Evolutionary conservation across 2,329 filamentous ascomycete species (phyloP).

Genomic region (Penicillium glabrum): DNA sequence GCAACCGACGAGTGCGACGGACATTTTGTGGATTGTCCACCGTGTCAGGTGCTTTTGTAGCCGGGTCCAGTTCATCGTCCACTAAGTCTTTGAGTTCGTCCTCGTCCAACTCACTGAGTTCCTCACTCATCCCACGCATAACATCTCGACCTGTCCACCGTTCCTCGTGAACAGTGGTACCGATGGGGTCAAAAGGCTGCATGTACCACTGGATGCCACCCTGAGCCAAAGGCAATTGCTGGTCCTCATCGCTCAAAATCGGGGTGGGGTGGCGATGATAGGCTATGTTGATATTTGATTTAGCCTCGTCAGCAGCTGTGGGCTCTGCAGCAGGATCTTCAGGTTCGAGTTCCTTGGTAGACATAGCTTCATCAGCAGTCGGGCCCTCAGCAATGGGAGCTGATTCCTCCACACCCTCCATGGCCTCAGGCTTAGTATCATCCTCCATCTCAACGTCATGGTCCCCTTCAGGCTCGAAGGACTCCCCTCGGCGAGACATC

Average conservation of each 20-base stretch:
- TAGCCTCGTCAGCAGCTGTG: conserved; percentile 17
- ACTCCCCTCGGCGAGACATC: conserved; percentile 50
- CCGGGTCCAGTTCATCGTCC: conserved; percentile 47
- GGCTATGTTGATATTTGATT: conserved; percentile 31
- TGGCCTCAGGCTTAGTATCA: conserved; percentile 27
- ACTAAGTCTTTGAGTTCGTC: conserved; percentile 75
- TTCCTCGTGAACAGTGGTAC: conserved; percentile 77
- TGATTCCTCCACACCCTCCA: conserved; percentile 21
- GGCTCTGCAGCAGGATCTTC: conserved; percentile 26
- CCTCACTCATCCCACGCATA: conserved; percentile 74
- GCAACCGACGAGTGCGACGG: conserved; percentile 22
- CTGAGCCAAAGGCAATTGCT: conserved; percentile 56
- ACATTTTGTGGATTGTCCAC: conserved; percentile 12
- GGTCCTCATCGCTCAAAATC: conserved; percentile 43
- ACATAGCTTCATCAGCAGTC: conserved; percentile 1
- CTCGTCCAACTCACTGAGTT: conserved; percentile 88
- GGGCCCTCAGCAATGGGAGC: conserved; percentile 10
- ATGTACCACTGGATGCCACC: conserved; percentile 91
- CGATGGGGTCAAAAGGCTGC: conserved; percentile 72
- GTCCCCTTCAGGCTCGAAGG: conserved; percentile 42
- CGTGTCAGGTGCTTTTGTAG: conserved; percentile 10
- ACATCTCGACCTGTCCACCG: conserved; percentile 72
- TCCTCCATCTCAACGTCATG: conserved; percentile 36
- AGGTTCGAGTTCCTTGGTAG: conserved; percentile 7
- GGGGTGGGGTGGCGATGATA: conserved; percentile 49